Evolutionary conservation across 2,329 filamentous ascomycete genomes (phyloP).

Genomic region (Aspergillus ochraceus): DNA sequence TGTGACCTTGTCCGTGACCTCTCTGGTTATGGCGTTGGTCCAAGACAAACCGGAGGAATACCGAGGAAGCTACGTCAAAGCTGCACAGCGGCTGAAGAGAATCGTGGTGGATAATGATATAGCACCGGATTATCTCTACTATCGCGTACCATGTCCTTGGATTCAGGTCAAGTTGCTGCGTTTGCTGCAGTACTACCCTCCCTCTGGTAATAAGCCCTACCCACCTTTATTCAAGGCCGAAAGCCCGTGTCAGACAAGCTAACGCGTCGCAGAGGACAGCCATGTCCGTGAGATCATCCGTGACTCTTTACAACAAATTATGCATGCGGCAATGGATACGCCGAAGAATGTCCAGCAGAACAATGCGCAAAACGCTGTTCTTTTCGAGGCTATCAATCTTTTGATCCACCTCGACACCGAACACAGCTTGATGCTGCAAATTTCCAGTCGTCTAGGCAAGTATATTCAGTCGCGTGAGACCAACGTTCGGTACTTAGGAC

Average conservation of each 20-base stretch:
- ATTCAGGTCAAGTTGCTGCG: slow-evolving; percentile 92
- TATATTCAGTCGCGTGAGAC: slow-evolving; percentile 98
- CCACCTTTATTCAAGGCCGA: not conserved
- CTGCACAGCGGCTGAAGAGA: slow-evolving; percentile 82
- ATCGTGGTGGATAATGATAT: slow-evolving; percentile 90
- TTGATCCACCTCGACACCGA: slow-evolving; percentile 98
- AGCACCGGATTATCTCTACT: slow-evolving; percentile 90
- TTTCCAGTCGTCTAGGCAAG: slow-evolving; percentile 84
- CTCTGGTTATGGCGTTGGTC: slow-evolving; percentile 87
- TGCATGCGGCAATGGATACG: slow-evolving; percentile 87
- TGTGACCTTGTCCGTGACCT: slow-evolving; percentile 92
- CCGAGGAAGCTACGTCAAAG: slow-evolving; percentile 91
- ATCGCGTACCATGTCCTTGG: slow-evolving; percentile 99
- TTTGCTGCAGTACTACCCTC: slow-evolving; percentile 92
- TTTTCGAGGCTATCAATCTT: slow-evolving; percentile 98
- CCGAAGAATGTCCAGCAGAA: slow-evolving; percentile 99
- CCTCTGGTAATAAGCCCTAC: slow-evolving; percentile 65
- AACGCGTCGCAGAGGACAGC: slow-evolving; percentile 68
- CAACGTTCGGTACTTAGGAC: slow-evolving; percentile 90
- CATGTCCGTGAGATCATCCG: slow-evolving; percentile 90
- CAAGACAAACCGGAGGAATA: slow-evolving; percentile 95
- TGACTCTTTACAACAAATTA: slow-evolving; percentile 84
- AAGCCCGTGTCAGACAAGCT: slow-evolving; percentile 2
- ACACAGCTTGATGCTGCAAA: slow-evolving; percentile 91
- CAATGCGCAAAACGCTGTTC: slow-evolving; percentile 95